These are phyloP conservation scores for Fusarium paranaense DNA, from an alignment of 2,329 filamentous ascomycete genomes.

Conservation along the genomic window DNA sequence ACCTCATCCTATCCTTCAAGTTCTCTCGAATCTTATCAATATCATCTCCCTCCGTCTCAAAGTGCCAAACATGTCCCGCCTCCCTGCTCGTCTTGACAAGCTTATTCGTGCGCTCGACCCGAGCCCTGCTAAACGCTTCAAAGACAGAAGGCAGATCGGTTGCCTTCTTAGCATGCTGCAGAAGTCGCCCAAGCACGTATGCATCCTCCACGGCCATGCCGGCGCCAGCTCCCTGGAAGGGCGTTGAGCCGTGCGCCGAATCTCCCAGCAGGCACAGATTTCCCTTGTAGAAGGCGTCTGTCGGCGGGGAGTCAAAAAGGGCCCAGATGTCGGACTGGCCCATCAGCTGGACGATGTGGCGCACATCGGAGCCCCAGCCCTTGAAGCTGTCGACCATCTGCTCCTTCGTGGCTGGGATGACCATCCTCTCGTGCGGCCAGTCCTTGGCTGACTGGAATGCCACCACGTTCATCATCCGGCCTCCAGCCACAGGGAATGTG, in stretches of 20 bases:
- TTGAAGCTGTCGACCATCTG: constrained; percentile 1
- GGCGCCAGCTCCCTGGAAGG: constrained; percentile 14
- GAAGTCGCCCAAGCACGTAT: constrained; percentile 42
- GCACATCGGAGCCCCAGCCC: constrained; percentile 10
- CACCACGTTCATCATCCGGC: constrained; percentile 19
- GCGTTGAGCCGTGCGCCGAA: constrained; percentile 20
- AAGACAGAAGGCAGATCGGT: constrained; percentile 9
- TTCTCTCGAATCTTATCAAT: constrained; percentile 11
- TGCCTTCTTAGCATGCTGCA: constrained; percentile 1
- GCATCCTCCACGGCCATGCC: constrained; percentile 47
- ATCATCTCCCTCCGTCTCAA: constrained; percentile 15
- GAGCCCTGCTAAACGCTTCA: constrained; percentile 9
- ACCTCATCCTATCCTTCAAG: constrained; percentile 5
- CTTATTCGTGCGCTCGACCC: constrained; percentile 7
- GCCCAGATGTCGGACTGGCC: constrained; percentile 15
- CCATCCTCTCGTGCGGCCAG: constrained; percentile 8
- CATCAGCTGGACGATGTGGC: constrained; percentile 5
- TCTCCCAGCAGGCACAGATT: constrained; percentile 18
- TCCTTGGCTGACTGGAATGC: constrained; percentile 11
- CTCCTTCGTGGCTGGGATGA: constrained; percentile 12
- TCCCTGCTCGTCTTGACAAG: constrained; percentile 12
- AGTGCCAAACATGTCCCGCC: constrained; percentile 16
- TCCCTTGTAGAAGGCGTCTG: constrained; percentile 7
- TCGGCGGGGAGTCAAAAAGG: constrained; percentile 4
- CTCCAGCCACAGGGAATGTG: constrained; percentile 16